Evolutionary conservation across 345 rosid genomes (phyloP).

Genomic region (Arabis hirsuta): DNA sequence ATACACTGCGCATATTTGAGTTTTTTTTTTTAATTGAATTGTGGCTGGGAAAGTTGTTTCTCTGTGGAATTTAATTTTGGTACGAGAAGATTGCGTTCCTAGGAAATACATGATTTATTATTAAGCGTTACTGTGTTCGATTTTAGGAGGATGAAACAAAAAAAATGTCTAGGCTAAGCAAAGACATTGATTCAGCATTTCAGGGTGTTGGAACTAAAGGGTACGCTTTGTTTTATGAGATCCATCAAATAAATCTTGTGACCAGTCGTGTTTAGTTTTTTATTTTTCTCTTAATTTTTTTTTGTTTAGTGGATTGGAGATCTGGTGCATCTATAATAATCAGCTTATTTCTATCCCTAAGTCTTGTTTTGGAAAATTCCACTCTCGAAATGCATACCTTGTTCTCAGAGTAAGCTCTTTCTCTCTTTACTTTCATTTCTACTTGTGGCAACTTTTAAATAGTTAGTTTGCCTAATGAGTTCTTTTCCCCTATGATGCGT

Average conservation of each 20-base stretch:
- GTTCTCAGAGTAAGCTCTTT: conserved; percentile 60
- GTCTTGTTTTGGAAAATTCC: conserved; percentile 70
- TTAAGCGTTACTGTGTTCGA: conserved; percentile 2
- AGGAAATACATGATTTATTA: neutral
- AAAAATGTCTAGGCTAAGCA: conserved; percentile 53
- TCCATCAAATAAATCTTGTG: neutral
- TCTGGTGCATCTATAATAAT: conserved; percentile 72
- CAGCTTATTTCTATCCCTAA: conserved; percentile 59
- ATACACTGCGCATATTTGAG: neutral
- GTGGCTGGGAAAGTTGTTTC: conserved; percentile 12
- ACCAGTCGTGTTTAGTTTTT: neutral
- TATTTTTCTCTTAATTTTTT: conserved; percentile 27
- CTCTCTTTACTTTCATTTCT: neutral
- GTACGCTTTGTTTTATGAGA: conserved; percentile 47
- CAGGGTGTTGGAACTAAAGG: conserved; percentile 62
- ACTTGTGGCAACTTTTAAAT: neutral
- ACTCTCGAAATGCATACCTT: conserved; percentile 70
- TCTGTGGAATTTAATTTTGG: neutral
- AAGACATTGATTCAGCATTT: conserved; percentile 59
- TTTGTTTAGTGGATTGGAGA: conserved; percentile 66
- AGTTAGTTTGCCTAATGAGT: neutral
- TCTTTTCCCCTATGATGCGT: conserved; percentile 29
- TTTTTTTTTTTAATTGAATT: neutral
- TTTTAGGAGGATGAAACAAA: conserved; percentile 25
- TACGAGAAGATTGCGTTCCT: neutral